A percentile compares a stretch with the other conserved stretches of the same genome.
Evolutionary conservation across 768 basidiomycete species (phyloP).

Genomic region (Mycena haematopus): DNA sequence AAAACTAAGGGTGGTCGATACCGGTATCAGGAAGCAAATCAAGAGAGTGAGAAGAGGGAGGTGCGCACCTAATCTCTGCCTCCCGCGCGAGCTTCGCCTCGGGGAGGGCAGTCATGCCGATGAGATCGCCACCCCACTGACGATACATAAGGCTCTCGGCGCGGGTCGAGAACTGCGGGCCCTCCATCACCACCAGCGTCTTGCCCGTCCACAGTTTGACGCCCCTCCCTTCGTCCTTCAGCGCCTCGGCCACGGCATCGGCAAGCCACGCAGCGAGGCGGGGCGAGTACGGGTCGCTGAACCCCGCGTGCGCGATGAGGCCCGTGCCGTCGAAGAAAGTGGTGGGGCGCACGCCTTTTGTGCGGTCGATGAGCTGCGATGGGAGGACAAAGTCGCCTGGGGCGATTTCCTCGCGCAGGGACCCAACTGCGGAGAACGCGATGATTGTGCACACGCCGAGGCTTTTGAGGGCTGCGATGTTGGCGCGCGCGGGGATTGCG

Average conservation of each 20-base stretch:
- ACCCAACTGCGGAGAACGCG: conserved; percentile 96
- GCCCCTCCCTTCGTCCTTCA: conserved; percentile 62
- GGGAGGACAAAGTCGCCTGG: conserved; percentile 92
- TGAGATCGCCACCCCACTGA: conserved; percentile 89
- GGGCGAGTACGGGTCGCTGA: conserved; percentile 89
- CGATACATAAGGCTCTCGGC: conserved; percentile 97
- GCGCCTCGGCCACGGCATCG: conserved; percentile 63
- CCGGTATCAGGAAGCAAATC: background rate
- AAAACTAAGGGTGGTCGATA: conserved; percentile 60
- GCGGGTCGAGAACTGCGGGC: conserved; percentile 96
- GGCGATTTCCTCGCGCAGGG: conserved; percentile 89
- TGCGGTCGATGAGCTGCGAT: conserved; percentile 93
- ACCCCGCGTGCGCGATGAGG: conserved; percentile 91
- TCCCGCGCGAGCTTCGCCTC: conserved; percentile 98
- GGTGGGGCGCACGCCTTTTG: conserved; percentile 89
- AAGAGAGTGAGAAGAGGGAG: conserved; percentile 5
- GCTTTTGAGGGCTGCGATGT: conserved; percentile 94
- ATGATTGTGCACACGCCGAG: conserved; percentile 89
- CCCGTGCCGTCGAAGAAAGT: conserved; percentile 86
- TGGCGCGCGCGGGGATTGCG: conserved; percentile 83
- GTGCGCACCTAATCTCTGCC: conserved; percentile 84
- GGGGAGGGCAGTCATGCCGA: conserved; percentile 97
- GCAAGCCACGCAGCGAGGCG: conserved; percentile 72
- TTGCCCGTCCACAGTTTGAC: conserved; percentile 81
- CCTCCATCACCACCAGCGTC: conserved; percentile 96